phyloP scores from a whole-genome alignment of 2,329 filamentous ascomycete genomes.

The Sclerotinia sclerotiorum region DNA sequence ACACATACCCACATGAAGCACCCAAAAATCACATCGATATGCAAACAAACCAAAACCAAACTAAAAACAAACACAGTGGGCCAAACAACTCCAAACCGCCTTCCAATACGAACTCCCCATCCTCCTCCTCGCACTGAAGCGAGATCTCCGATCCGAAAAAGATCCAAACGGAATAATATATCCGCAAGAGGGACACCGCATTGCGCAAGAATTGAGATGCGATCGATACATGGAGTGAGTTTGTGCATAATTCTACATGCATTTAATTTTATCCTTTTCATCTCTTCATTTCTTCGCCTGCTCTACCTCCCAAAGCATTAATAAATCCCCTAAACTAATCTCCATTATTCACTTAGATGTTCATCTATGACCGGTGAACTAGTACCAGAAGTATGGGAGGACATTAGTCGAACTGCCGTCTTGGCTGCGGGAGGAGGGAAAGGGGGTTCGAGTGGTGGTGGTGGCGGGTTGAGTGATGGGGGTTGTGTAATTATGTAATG shows the following conservation, averaged over 20 bases:
- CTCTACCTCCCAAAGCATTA: not conserved
- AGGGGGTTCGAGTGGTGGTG: not conserved
- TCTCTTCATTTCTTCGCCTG: not conserved
- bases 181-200: slow-evolving; percentile 58
- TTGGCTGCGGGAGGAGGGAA: slow-evolving; percentile 20
- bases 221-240: slow-evolving; percentile 63
- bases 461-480: slow-evolving; percentile 18
- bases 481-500: slow-evolving; percentile 20
- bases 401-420: slow-evolving; percentile 21
- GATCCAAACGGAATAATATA: slow-evolving; percentile 62
- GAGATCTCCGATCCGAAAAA: slow-evolving; percentile 56
- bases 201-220: slow-evolving; percentile 57
- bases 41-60: not conserved
- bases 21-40: not conserved
- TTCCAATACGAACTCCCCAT: slow-evolving; percentile 55
- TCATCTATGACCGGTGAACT: slow-evolving; percentile 20
- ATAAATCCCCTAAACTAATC: not conserved
- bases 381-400: slow-evolving; percentile 23
- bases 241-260: too few species aligned
- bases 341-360: not conserved
- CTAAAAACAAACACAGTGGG: slow-evolving; percentile 49
- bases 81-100: slow-evolving; percentile 51
- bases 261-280: not conserved
- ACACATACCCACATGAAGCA: not conserved
- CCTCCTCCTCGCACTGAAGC: slow-evolving; percentile 59